Evolutionary conservation across 179 eudicot species (phyloP), one percentile per base, ranked within the genome.

Genomic region (Dionaea muscipula): DNA sequence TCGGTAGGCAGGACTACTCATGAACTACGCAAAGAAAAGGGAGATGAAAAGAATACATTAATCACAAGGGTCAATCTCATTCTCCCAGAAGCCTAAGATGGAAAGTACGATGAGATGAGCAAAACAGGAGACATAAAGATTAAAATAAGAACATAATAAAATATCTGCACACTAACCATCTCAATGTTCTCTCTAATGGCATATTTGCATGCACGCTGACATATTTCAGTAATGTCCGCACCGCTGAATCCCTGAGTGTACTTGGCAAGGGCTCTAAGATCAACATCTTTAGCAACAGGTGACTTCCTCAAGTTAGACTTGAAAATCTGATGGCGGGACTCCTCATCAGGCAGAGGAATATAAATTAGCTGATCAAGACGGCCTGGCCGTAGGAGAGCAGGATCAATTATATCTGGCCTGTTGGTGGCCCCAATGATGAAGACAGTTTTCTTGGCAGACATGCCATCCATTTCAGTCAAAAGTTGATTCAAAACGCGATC

Each of bases 231-330:
- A 38, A 84, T 81, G 49, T 84, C 94, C 7, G 94, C 94, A 60
- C 94, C 94, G 56, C 94, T 85, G 60, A 85, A 85, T 19, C 94
- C 94, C 55, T 85, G 89, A 20, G 94, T 85, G 74, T 82, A 85
- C 68, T 79, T 78, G 20, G 94, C 89, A 59, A 85, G 89, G 15
- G 79, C 86, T 55, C 67, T 62, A 17, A 85, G 57, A 47, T 85
- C 94, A 0, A 85, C 82, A 44, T 82, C 94, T 61, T 82, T 82
- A 23, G 86, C 62, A 57, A 85, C 46, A 24, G 94, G 94, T n/a
- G 94, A 85, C 62, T 82, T 85, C 66, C 94, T 75, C 59, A 85
- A 44, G 60, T 75, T 72, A 9, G 94, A 68, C 79, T 80, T 85
- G 71, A 85, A 85, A 10, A 85, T 85, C 55, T 76, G 79, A 23